Percentiles rank a stretch among this genome's conserved stretches.
Evolutionary conservation across 192 early-diverging fungal genomes (phyloP).

Genomic region (Fimicolochytrium jonesii): DNA sequence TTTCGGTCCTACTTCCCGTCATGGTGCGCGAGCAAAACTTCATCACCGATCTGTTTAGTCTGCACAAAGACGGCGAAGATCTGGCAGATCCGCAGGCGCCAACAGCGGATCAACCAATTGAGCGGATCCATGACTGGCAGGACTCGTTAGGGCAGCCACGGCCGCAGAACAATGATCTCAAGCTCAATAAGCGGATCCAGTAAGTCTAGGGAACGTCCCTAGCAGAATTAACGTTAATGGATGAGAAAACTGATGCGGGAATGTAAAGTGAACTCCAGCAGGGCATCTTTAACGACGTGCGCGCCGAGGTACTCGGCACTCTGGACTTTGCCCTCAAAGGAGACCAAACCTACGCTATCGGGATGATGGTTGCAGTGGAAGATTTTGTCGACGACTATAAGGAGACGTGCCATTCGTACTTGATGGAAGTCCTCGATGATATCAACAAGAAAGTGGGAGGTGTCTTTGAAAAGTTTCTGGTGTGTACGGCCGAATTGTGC

Average conservation of each 20-base stretch:
- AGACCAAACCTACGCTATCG: slow-evolving; percentile 55
- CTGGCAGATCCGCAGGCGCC: neutral
- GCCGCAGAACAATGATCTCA: slow-evolving; percentile 62
- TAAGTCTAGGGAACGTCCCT: slow-evolving; percentile 27
- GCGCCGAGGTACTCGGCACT: slow-evolving; percentile 65
- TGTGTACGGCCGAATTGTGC: slow-evolving; percentile 11
- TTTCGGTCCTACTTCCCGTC: slow-evolving; percentile 56
- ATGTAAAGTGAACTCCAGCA: slow-evolving; percentile 82
- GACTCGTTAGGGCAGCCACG: slow-evolving; percentile 45
- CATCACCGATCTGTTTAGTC: slow-evolving; percentile 81
- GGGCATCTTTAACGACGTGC: slow-evolving; percentile 69
- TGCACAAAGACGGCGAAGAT: slow-evolving; percentile 23
- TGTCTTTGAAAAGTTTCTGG: slow-evolving; percentile 74
- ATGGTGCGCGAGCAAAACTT: slow-evolving; percentile 90
- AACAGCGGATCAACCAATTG: slow-evolving; percentile 10
- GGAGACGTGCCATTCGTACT: slow-evolving; percentile 68
- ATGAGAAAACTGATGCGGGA: too few species aligned
- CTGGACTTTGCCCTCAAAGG: slow-evolving; percentile 69
- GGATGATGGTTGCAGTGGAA: slow-evolving; percentile 82
- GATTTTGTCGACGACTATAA: slow-evolving; percentile 62
- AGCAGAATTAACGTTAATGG: too few species aligned
- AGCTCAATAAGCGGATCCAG: slow-evolving; percentile 63
- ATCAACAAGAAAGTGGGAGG: slow-evolving; percentile 59
- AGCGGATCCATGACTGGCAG: slow-evolving; percentile 38
- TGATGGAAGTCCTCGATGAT: slow-evolving; percentile 61